phyloP scores from a whole-genome alignment of 352 stramenopile species.

The Globisporangium lucens region DNA sequence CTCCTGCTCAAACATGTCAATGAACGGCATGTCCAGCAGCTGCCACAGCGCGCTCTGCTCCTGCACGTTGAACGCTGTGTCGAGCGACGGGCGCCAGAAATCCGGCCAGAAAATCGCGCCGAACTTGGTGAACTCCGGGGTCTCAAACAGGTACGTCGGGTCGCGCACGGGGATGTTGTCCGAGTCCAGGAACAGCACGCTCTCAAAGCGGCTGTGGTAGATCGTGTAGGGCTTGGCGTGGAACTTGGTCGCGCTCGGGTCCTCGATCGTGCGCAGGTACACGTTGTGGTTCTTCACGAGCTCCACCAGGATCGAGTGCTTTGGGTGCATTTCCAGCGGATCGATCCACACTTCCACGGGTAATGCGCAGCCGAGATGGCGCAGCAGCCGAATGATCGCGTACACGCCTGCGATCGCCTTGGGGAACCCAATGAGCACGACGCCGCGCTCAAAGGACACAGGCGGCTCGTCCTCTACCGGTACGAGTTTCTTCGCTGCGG shows the following conservation, averaged over 20 bases:
- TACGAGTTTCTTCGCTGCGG: conserved; percentile 4
- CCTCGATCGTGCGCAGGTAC: conserved; percentile 49
- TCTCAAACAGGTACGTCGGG: conserved; percentile 79
- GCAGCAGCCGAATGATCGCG: conserved; percentile 60
- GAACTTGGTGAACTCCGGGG: conserved; percentile 49
- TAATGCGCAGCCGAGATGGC: conserved; percentile 38
- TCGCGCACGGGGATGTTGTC: conserved; percentile 78
- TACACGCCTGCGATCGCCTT: conserved; percentile 69
- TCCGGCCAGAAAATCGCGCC: conserved; percentile 86
- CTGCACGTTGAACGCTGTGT: conserved; percentile 75
- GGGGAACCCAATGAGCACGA: conserved; percentile 71
- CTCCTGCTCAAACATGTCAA: conserved; percentile 87
- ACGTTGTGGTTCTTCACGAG: conserved; percentile 54
- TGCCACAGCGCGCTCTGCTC: conserved; percentile 67
- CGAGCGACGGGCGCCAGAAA: conserved; percentile 64
- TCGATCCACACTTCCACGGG: conserved; percentile 60
- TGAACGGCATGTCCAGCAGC: conserved; percentile 79
- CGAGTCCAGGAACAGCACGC: conserved; percentile 77
- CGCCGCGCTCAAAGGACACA: conserved; percentile 30
- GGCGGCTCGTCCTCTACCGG: background rate
- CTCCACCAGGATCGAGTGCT: conserved; percentile 57
- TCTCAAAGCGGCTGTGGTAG: conserved; percentile 73
- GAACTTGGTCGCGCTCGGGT: conserved; percentile 66
- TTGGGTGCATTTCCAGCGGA: conserved; percentile 45
- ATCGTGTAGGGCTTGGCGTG: conserved; percentile 77